Evolutionary conservation across 1,284 basidiomycete genomes (phyloP), one percentile per base, ranked within the genome.

Genomic region (Ceratobasidium sp.): DNA sequence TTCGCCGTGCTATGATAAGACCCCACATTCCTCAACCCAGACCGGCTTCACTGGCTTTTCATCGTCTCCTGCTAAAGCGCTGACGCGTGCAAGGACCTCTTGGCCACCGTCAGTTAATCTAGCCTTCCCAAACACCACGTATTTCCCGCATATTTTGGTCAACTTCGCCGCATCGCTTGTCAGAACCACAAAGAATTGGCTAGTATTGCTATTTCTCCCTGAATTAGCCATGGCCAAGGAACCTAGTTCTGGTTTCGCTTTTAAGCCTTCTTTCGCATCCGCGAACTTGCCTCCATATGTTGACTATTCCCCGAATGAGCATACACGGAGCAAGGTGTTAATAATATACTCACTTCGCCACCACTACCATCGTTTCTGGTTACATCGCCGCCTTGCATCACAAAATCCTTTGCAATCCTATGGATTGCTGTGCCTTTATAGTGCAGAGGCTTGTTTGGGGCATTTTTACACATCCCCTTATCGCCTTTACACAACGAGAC

Each of bases 361-460:
- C 88, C 87, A 66, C 85, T 87, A 40, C 88, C 88, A 80, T 89
- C 88, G 13, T 86, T 85, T 69, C 88, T 82, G n/a, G 88, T 88
- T 56, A 88, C 81, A 79, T 90, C 88, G 1, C 88, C 88, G 12
- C 87, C 87, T 80, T 90, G 88, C 3, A 86, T 87, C 7, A 88
- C 84, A 77, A 88, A 89, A 28, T 84, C 87, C 79, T 86, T 85
- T 61, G 87, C 85, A 78, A 88, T 84, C 17, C 87, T 83, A 81
- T 89, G 88, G 1, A 90, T 84, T 23, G 86, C 85, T 66, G 83
- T 86, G 10, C 83, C 85, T 57, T 85, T 64, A 80, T 88, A 89
- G 77, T 86, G 85, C 71, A 89, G 80, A 66, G 82, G 85, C 82
- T 86, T 87, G 78, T 87, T 87, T 1, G 87, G 86, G n/a, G 86